Conservation (phyloP, 1,284 basidiomycete species). For the Leccinum subrobustum region DNA sequence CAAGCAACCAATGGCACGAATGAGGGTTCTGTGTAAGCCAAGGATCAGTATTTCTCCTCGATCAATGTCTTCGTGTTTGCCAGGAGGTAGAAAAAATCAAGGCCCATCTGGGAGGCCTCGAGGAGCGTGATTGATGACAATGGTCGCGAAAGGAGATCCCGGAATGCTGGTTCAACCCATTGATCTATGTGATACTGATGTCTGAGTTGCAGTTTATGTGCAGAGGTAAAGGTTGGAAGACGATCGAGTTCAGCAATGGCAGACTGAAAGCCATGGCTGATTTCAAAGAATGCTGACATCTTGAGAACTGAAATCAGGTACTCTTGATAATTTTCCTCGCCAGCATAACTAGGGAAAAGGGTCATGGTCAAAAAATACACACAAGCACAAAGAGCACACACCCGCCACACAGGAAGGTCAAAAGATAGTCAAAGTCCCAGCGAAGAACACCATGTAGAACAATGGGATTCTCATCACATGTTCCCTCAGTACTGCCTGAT, state of each 20-base stretch:
- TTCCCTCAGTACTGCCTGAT: background rate
- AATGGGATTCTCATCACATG: background rate
- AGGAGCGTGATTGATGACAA: background rate
- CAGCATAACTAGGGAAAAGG: background rate
- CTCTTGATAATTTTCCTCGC: background rate
- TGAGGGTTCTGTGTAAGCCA: background rate
- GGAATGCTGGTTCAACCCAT: constrained; percentile 1
- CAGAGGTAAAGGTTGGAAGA: background rate
- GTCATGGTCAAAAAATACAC: background rate
- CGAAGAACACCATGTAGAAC: background rate
- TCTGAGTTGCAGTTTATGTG: constrained; percentile 3
- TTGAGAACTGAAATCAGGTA: background rate
- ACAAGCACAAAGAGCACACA: background rate
- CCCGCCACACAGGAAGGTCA: background rate
- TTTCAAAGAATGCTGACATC: background rate
- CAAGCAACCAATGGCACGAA: background rate
- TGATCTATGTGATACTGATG: background rate
- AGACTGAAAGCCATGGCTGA: background rate
- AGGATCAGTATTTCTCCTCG: background rate
- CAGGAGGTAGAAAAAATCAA: constrained; percentile 1
- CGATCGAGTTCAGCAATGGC: background rate
- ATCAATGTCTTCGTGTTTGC: background rate
- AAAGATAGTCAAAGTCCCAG: background rate
- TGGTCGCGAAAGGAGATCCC: background rate
- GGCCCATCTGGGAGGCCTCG: constrained; percentile 5